These are phyloP conservation scores for Candida sp. DNA, from an alignment of 1,139 yeast genomes.

Conservation along the genomic window DNA sequence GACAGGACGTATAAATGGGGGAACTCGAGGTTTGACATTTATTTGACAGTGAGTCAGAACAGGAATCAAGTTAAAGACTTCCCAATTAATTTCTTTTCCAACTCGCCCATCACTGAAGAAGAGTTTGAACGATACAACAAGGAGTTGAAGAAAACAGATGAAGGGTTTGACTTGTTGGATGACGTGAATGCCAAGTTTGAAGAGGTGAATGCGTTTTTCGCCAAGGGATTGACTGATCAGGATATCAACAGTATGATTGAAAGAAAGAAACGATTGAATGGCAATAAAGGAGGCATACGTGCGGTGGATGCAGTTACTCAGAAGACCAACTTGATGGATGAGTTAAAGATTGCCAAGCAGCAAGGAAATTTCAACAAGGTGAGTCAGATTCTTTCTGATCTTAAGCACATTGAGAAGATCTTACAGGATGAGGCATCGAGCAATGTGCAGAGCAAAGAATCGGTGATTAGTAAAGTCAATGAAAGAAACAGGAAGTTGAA, in stretches of 20 bases:
- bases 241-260: slow-evolving; percentile 83
- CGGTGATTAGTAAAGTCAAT: slow-evolving; percentile 64
- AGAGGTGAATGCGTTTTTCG: slow-evolving; percentile 64
- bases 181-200: slow-evolving; percentile 69
- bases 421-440: slow-evolving; percentile 18
- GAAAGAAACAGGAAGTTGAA: slow-evolving; percentile 85
- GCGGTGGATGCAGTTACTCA: slow-evolving; percentile 78
- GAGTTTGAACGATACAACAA: slow-evolving; percentile 76
- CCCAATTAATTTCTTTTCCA: slow-evolving; percentile 82
- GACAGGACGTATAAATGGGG: slow-evolving; percentile 65
- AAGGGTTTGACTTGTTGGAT: slow-evolving; percentile 65
- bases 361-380: slow-evolving; percentile 57
- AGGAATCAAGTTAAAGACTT: slow-evolving; percentile 67
- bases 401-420: slow-evolving; percentile 38
- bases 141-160: slow-evolving; percentile 63
- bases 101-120: slow-evolving; percentile 64
- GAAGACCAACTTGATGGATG: slow-evolving; percentile 74
- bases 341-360: slow-evolving; percentile 77
- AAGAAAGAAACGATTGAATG: slow-evolving; percentile 63
- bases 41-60: slow-evolving; percentile 71
- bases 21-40: slow-evolving; percentile 59
- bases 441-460: slow-evolving; percentile 8
- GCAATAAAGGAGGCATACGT: slow-evolving; percentile 33
- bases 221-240: slow-evolving; percentile 69
- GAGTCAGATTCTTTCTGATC: slow-evolving; percentile 56